These are phyloP conservation scores for Hyphodiscus sp. DNA, from an alignment of 2,329 filamentous ascomycete species.

Conservation along the genomic window DNA sequence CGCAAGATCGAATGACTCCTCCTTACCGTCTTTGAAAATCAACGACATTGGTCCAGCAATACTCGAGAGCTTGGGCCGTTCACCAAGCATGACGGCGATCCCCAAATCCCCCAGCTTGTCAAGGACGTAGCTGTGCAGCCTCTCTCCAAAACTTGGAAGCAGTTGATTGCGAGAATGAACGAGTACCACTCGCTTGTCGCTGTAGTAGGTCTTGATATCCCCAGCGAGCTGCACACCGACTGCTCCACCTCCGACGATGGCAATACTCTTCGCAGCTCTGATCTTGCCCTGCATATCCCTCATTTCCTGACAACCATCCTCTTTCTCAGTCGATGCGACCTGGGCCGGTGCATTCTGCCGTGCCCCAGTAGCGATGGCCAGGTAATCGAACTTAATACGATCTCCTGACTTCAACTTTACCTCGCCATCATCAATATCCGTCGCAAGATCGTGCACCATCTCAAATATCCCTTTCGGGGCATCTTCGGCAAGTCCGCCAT, in stretches of 20 bases:
- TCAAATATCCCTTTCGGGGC: constrained; percentile 30
- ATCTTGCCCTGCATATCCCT: constrained; percentile 29
- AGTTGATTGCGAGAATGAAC: constrained; percentile 40
- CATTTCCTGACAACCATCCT: constrained; percentile 29
- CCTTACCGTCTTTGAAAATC: constrained; percentile 28
- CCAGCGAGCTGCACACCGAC: constrained; percentile 43
- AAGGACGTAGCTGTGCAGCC: constrained; percentile 33
- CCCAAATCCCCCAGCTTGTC: constrained; percentile 32
- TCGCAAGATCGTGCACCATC: constrained; percentile 29
- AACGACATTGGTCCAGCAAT: constrained; percentile 16
- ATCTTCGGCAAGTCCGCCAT: constrained; percentile 27
- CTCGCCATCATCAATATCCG: constrained; percentile 23
- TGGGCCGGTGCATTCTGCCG: constrained; percentile 29
- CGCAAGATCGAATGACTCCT: constrained; percentile 35
- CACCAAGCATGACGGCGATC: constrained; percentile 34
- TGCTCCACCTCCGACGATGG: constrained; percentile 39
- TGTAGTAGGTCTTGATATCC: constrained; percentile 41
- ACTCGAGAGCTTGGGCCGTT: constrained; percentile 22
- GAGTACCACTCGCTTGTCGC: constrained; percentile 40
- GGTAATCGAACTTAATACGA: constrained; percentile 34
- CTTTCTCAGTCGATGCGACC: constrained; percentile 25
- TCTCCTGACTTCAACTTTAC: constrained; percentile 32
- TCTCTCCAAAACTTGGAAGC: constrained; percentile 35
- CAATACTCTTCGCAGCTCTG: constrained; percentile 22
- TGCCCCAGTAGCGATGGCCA: constrained; percentile 39